Percentiles rank a stretch among this genome's conserved stretches.
Conservation (phyloP, 768 basidiomycete species). For the Termitomyces sp. region DNA sequence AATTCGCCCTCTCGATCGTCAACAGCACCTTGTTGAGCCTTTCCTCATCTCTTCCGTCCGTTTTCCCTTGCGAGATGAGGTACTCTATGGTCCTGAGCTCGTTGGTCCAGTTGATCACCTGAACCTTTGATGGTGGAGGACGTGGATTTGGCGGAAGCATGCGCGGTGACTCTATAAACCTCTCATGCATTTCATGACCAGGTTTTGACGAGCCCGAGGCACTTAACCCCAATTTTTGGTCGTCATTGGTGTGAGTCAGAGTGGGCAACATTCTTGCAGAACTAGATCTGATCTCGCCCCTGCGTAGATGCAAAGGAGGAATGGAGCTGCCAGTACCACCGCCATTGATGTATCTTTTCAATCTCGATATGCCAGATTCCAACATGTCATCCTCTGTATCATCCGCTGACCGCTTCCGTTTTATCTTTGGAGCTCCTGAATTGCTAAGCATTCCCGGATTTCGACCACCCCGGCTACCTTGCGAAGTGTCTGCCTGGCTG, state of each 20-base stretch:
- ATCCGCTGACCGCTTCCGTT: neutral
- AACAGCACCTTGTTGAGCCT: conserved; percentile 16
- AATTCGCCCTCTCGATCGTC: conserved; percentile 10
- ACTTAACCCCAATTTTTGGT: too few species aligned
- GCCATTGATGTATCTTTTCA: neutral
- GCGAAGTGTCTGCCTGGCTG: neutral
- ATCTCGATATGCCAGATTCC: neutral
- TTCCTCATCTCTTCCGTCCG: conserved; percentile 15
- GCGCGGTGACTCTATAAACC: neutral
- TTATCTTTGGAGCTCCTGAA: neutral
- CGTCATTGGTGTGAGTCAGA: neutral
- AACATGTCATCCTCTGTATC: neutral
- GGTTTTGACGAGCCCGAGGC: neutral
- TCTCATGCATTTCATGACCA: neutral
- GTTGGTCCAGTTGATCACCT: conserved; percentile 19
- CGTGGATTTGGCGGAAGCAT: neutral
- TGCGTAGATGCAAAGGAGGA: neutral
- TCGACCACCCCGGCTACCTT: neutral
- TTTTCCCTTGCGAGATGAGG: conserved; percentile 19
- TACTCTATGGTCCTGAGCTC: conserved; percentile 12
- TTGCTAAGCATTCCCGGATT: neutral
- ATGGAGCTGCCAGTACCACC: neutral
- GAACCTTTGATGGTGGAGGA: neutral
- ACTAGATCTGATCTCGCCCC: neutral
- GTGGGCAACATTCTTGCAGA: neutral